Percentiles rank a stretch among this genome's conserved stretches.
Conservation (phyloP, 768 basidiomycete genomes). For the Russula foetens region DNA sequence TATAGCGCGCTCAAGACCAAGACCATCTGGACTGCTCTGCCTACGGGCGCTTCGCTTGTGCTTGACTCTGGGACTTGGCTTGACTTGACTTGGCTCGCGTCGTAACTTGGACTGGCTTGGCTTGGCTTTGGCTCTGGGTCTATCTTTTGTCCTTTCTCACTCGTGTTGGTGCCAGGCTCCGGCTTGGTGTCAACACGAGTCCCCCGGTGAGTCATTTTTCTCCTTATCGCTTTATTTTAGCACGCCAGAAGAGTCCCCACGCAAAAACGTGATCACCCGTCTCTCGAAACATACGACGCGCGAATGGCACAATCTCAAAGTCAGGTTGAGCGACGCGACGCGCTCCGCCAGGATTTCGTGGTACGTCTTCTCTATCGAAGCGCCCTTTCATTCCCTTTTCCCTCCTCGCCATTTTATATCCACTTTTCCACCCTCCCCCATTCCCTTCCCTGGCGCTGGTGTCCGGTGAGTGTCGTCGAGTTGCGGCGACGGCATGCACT, state of each 20-base stretch:
- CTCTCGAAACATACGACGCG: too few species aligned
- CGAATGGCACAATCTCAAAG: too few species aligned
- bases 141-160: not conserved
- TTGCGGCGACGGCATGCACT: not conserved
- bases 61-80: not conserved
- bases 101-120: not conserved
- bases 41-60: not conserved
- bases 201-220: not conserved
- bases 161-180: not conserved
- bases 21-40: not conserved
- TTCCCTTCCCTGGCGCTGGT: not conserved
- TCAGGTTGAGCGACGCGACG: too few species aligned
- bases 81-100: not conserved
- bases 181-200: not conserved
- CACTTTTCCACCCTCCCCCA: not conserved
- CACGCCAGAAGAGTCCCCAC: not conserved
- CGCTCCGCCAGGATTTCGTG: not conserved
- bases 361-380: slow-evolving; percentile 4
- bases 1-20: slow-evolving; percentile 12
- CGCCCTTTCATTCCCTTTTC: not conserved
- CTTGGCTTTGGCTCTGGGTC: not conserved
- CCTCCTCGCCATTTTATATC: not conserved
- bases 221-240: not conserved
- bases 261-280: too few species aligned
- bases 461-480: not conserved